Base-by-base conservation (phyloP, 768 basidiomycete genomes). In the Exidia glandulosa region DNA sequence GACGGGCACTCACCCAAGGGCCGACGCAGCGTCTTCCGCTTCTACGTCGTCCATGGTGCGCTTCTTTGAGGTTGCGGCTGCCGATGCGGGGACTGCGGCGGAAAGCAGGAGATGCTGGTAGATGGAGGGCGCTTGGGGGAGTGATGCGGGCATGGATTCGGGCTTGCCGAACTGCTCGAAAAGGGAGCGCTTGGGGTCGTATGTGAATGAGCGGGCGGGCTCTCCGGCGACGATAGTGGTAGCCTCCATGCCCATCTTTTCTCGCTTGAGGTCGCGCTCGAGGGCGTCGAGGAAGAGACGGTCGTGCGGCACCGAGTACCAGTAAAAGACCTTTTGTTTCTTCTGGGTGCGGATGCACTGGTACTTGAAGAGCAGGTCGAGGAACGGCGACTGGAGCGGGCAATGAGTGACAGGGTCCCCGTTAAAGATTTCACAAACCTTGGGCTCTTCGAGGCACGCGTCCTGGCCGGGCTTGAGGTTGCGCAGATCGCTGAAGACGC, bases 251-350 rank as follows among this genome's bases (percentile, higher is more conserved):
- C 90, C 89, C 77, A 88, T 87, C 74, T 94, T 95, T 73, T 96
- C 94, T 32, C 94, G 83, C 76, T 95, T 96, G 60, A 96, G 82
- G 71, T 97, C 94, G 55, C 94, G 87, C 71, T 97, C 94, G 55
- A 97, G 82, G 23, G 94, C 94, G 68, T 97, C 94, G 57, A 97
- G 84, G 79, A 96, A 97, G 59, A 97, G 86, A 33, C 94, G 87
- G 71, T 97, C 94, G 62, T 97, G 94, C 2, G 94, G 94, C 5
- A 97, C 94, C 5, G 93, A 94, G 75, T 92, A 96, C 94, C 94
- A 97, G 71, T 90, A 96, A 69, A 96, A 97, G n/a, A 97, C 94
- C 72, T 97, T 94, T 76, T 95, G 94, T 75, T 96, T 97, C 80
- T 96, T 97, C 71, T 97, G 94, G 1, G 94, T 97, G 37, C 94